Evolutionary conservation across 2,329 filamentous ascomycete genomes (phyloP).

Genomic region (Ustulina deusta): DNA sequence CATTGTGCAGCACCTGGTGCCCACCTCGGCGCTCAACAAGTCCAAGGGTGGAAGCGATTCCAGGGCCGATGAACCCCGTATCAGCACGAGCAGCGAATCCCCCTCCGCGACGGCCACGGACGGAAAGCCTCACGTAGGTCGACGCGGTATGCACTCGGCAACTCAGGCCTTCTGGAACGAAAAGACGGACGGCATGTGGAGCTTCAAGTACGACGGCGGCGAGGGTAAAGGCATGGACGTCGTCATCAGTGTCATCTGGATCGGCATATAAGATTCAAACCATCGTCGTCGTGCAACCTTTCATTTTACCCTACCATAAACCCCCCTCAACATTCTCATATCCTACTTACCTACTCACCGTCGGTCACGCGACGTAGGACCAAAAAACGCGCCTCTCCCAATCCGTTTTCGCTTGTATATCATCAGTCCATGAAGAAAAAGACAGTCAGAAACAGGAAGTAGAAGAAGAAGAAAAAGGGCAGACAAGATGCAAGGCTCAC

Average conservation of each 20-base stretch:
- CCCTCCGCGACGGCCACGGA: constrained; percentile 62
- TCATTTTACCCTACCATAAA: not conserved
- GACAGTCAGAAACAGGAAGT: constrained; percentile 13
- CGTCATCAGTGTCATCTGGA: constrained; percentile 82
- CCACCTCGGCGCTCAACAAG: constrained; percentile 73
- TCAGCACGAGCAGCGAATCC: constrained; percentile 67
- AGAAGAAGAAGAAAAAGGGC: constrained; percentile 4
- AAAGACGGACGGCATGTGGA: constrained; percentile 91
- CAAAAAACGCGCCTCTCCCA: not conserved
- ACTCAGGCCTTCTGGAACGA: constrained; percentile 91
- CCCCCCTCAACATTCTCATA: not conserved
- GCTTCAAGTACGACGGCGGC: constrained; percentile 81
- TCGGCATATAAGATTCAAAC: constrained; percentile 67
- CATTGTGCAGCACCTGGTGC: constrained; percentile 92
- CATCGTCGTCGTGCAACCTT: not conserved
- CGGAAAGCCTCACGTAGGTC: constrained; percentile 79
- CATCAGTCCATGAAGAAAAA: constrained; percentile 18
- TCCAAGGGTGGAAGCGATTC: constrained; percentile 63
- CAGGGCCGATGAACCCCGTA: constrained; percentile 63
- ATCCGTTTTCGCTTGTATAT: constrained; percentile 30
- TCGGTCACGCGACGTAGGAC: not conserved
- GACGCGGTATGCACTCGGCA: constrained; percentile 90
- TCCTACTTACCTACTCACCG: constrained; percentile 6
- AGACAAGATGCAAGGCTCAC: constrained; percentile 29
- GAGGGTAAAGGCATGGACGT: constrained; percentile 76